Evolutionary conservation across 345 rosid species (phyloP), one percentile per base, ranked within the genome.

Genomic region (Anacardium occidentale): DNA sequence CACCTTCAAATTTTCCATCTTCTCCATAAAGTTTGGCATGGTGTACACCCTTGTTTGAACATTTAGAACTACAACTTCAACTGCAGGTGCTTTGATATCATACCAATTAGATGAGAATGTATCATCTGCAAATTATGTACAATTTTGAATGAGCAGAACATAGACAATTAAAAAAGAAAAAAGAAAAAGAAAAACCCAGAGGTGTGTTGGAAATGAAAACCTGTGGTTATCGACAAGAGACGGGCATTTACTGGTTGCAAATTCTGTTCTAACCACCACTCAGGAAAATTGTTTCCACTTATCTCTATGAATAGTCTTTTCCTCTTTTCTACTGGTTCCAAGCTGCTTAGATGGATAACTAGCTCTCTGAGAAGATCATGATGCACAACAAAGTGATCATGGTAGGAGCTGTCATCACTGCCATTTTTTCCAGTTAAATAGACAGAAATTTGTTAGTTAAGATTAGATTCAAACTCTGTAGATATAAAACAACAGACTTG

Each of bases 1-100:
- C 60, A 80, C 90, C 83, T 81, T 86, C 24, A 89, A 66, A 44
- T 78, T 84, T 63, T 26, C 57, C 87, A 85, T 84, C 75, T 70
- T 58, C 51, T 71, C 74, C 42, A 89, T 78, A 77, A 84, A 92
- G 34, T 32, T 64, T 7, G 94, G 92, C 44, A 93, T 74, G 5
- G 72, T 45, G 73, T 80, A 85, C 11, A 72, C 45, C 70, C 70
- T 54, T 24, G 89, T 21, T 47, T 60, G 68, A 24, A 85, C 13
- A 65, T 85, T 85, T 14, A 89, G 84, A 64, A 83, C 75, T 22
- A 90, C 66, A 59, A 34, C 87, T 74, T 89, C 78, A 32, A 70
- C 87, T 52, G 79, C 59, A 2, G 90, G 87, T 20, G 69, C 83
- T 34, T 80, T 66, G 60, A 89, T 69, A 66, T 75, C 32, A 21